These are phyloP conservation scores for Apiospora malaysiana DNA, from an alignment of 2,329 filamentous ascomycete species.

Conservation along the genomic window DNA sequence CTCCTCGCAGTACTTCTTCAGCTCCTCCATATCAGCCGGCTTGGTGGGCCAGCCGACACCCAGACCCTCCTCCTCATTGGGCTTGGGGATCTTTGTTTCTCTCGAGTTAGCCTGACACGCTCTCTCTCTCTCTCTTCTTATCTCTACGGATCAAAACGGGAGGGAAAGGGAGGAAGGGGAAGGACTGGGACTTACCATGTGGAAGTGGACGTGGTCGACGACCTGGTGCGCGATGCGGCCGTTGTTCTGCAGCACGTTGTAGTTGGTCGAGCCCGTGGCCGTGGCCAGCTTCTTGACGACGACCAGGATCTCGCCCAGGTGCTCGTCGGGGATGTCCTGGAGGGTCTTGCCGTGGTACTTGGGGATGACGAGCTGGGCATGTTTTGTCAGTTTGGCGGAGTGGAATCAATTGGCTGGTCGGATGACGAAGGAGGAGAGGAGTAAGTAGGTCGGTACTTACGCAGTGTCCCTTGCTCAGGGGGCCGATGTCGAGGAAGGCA, in stretches of 20 bases:
- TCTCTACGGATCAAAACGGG: no score
- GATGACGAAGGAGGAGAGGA: neutral
- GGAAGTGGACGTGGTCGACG: constrained; percentile 94
- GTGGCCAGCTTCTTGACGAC: constrained; percentile 85
- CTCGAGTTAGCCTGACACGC: constrained; percentile 24
- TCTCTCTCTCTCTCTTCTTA: no score
- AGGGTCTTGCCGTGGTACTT: constrained; percentile 94
- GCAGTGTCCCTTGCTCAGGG: constrained; percentile 85
- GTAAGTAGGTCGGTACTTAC: constrained; percentile 66
- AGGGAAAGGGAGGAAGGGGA: constrained; percentile 12
- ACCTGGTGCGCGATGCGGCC: constrained; percentile 88
- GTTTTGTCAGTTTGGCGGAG: neutral
- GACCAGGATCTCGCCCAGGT: constrained; percentile 81
- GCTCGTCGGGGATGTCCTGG: constrained; percentile 88
- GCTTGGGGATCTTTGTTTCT: constrained; percentile 84
- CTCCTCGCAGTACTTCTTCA: constrained; percentile 81
- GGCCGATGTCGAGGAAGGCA: constrained; percentile 95
- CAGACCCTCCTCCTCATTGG: constrained; percentile 80
- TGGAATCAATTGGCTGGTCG: neutral
- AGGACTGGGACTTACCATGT: constrained; percentile 68
- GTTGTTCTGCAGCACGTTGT: constrained; percentile 97
- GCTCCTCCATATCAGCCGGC: constrained; percentile 77
- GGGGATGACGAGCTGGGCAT: constrained; percentile 84
- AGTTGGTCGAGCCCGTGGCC: constrained; percentile 78
- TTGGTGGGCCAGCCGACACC: constrained; percentile 80